Percentiles rank a stretch among this genome's conserved stretches.
Conservation (phyloP, 139 green algal genomes). For the Picocystis salinarum region DNA sequence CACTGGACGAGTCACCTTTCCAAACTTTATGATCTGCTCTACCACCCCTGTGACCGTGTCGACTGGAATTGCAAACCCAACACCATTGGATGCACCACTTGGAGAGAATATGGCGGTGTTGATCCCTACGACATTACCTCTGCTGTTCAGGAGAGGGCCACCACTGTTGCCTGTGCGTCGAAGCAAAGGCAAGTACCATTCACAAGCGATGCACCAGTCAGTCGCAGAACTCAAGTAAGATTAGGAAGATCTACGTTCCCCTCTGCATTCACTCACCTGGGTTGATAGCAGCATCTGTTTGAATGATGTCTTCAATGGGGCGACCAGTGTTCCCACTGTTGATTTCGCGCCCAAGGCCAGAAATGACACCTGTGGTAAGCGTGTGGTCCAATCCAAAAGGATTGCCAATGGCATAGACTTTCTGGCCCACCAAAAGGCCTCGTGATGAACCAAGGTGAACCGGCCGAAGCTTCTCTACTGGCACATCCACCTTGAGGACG, state of each 20-base stretch:
- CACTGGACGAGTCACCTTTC: slow-evolving; percentile 38
- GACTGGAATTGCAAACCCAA: slow-evolving; percentile 64
- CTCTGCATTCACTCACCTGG: no score
- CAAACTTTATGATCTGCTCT: slow-evolving; percentile 50
- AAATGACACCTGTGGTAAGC: slow-evolving; percentile 36
- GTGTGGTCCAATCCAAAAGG: slow-evolving; percentile 31
- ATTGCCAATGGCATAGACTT: slow-evolving; percentile 34
- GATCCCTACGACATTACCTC: slow-evolving; percentile 35
- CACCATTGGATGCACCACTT: slow-evolving; percentile 43
- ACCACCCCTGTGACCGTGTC: slow-evolving; percentile 38
- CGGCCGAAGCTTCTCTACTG: slow-evolving; percentile 6
- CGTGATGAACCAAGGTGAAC: slow-evolving; percentile 12
- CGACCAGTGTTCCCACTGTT: slow-evolving; percentile 38
- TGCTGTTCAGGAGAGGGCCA: slow-evolving; percentile 35
- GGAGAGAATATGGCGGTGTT: slow-evolving; percentile 65
- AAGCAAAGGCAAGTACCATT: no score
- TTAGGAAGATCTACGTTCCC: slow-evolving; percentile 13
- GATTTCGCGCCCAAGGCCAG: slow-evolving; percentile 24
- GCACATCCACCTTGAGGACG: slow-evolving; percentile 37
- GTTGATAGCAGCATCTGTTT: slow-evolving; percentile 79
- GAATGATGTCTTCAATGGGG: slow-evolving; percentile 65
- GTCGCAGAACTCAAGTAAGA: neutral
- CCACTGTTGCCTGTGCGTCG: no score
- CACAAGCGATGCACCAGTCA: no score
- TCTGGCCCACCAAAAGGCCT: slow-evolving; percentile 52